Conservation (phyloP, 306 rosid species). For the Leucaena leucocephala region DNA sequence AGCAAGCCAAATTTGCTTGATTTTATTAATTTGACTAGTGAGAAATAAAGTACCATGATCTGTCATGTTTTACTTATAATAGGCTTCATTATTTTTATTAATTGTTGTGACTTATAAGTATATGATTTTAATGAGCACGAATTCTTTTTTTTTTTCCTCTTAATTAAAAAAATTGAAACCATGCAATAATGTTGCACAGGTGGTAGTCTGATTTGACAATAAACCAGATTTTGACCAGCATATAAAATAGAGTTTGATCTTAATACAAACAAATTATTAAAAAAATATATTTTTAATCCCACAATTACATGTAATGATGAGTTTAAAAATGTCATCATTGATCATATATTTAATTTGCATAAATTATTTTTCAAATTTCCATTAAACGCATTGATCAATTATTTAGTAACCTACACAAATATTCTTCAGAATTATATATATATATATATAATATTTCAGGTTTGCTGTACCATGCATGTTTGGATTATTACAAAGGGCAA, state of each 20-base stretch:
- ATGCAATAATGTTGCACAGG: background rate
- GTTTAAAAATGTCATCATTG: background rate
- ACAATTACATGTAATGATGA: background rate
- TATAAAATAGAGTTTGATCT: too few relatives aligned
- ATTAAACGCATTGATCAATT: background rate
- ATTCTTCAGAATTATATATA: background rate
- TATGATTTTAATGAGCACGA: background rate
- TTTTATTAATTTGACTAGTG: background rate
- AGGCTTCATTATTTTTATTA: background rate
- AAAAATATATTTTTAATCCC: background rate
- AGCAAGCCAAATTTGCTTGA: background rate
- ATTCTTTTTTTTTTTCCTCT: too few relatives aligned
- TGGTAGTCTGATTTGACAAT: too few relatives aligned
- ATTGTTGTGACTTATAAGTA: background rate
- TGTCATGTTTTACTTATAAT: background rate
- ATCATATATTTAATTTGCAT: background rate
- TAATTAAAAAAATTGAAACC: background rate
- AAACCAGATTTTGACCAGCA: background rate
- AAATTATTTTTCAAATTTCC: background rate
- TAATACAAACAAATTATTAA: background rate
- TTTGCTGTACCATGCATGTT: too few relatives aligned
- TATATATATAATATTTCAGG: too few relatives aligned
- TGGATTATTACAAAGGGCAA: background rate
- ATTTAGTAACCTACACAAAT: background rate
- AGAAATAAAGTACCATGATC: background rate